phyloP scores from a whole-genome alignment of 2,329 filamentous ascomycete genomes.

The Beauveria rudraprayagi region DNA sequence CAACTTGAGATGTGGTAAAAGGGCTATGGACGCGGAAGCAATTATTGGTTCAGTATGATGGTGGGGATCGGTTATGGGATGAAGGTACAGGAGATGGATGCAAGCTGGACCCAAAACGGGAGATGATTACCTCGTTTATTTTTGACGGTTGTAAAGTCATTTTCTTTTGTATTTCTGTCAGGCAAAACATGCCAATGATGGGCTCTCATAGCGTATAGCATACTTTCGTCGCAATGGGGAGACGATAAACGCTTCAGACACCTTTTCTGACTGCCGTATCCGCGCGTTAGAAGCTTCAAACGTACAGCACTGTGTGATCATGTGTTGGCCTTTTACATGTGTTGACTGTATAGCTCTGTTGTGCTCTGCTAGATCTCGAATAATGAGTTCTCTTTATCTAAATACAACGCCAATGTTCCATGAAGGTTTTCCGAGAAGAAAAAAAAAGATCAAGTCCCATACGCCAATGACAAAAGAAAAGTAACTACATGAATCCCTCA shows the following conservation, averaged over 20 bases:
- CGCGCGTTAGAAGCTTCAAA: too few species aligned
- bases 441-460: not conserved
- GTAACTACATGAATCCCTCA: not conserved
- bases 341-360: not conserved
- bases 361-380: not conserved
- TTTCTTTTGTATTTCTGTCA: slow-evolving; percentile 16
- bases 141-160: slow-evolving; percentile 18
- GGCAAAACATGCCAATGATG: slow-evolving; percentile 16
- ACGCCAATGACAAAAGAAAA: not conserved
- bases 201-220: slow-evolving; percentile 19
- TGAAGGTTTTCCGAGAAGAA: not conserved
- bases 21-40: not conserved
- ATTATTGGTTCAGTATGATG: not conserved
- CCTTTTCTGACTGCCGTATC: not conserved
- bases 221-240: slow-evolving; percentile 16
- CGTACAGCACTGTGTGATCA: not conserved
- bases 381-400: not conserved
- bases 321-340: not conserved
- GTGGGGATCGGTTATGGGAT: not conserved
- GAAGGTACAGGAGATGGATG: not conserved
- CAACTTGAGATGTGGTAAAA: slow-evolving; percentile 2
- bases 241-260: slow-evolving; percentile 15
- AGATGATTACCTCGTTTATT: slow-evolving; percentile 6
- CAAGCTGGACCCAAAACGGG: not conserved
- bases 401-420: slow-evolving; percentile 3